A percentile compares a stretch with the other conserved stretches of the same genome.
phyloP scores from a whole-genome alignment of 495 filamentous ascomycete species.

The Penicillium tannophilum region DNA sequence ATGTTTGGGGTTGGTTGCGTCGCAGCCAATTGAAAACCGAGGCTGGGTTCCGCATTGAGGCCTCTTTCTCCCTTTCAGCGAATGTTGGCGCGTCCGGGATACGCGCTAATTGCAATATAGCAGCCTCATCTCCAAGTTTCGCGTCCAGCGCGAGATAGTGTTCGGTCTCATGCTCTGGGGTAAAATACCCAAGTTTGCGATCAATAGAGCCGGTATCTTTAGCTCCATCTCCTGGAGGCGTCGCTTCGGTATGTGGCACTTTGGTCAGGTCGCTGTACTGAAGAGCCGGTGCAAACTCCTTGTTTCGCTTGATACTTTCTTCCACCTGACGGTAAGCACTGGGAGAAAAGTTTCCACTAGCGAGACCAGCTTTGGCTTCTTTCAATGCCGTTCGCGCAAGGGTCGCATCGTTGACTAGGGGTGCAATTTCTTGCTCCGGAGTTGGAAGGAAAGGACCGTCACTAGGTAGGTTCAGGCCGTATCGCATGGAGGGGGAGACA shows the following conservation, averaged over 20 bases:
- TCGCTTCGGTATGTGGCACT: slow-evolving; percentile 33
- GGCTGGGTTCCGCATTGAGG: slow-evolving; percentile 72
- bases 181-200: slow-evolving; percentile 60
- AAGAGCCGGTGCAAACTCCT: slow-evolving; percentile 39
- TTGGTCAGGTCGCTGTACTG: slow-evolving; percentile 37
- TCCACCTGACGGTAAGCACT: slow-evolving; percentile 44
- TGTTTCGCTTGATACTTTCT: slow-evolving; percentile 40
- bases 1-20: slow-evolving; percentile 75
- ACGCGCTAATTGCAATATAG: slow-evolving; percentile 35
- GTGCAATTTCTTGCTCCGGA: slow-evolving; percentile 41
- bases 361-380: slow-evolving; percentile 47
- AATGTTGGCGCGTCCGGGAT: slow-evolving; percentile 43
- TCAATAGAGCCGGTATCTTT: slow-evolving; percentile 23
- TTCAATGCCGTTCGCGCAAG: slow-evolving; percentile 43
- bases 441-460: slow-evolving; percentile 41
- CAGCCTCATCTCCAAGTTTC: slow-evolving; percentile 56
- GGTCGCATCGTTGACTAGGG: slow-evolving; percentile 40
- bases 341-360: slow-evolving; percentile 41
- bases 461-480: slow-evolving; percentile 54
- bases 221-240: slow-evolving; percentile 15
- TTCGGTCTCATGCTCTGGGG: slow-evolving; percentile 77
- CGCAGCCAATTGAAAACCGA: slow-evolving; percentile 91
- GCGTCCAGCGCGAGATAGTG: slow-evolving; percentile 72
- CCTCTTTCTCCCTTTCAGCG: slow-evolving; percentile 58
- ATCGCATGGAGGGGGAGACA: slow-evolving; percentile 72